Conservation (phyloP, 805 yeast species). For the Ogataea zsoltii region DNA sequence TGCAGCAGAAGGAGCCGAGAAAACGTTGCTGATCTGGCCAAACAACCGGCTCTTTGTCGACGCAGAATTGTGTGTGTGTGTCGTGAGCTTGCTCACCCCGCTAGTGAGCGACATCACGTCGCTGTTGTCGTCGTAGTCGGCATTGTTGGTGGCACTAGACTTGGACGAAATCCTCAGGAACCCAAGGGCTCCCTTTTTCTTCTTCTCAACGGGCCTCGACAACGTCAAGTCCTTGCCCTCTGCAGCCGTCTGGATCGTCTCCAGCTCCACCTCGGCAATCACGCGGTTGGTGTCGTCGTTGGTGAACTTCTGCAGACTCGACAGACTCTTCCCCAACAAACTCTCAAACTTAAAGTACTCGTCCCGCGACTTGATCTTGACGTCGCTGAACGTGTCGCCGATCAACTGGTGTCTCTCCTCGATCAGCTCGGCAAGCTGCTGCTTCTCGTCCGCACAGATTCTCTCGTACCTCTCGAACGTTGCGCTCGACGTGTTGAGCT, state of each 20-base stretch:
- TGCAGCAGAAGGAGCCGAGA: conserved; percentile 9
- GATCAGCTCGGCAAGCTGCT: conserved; percentile 44
- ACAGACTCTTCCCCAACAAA: conserved; percentile 51
- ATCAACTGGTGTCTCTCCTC: conserved; percentile 36
- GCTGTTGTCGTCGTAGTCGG: conserved; percentile 20
- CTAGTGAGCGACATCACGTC: conserved; percentile 31
- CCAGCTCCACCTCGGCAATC: conserved; percentile 81
- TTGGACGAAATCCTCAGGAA: conserved; percentile 24
- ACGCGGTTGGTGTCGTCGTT: conserved; percentile 74
- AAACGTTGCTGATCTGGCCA: conserved; percentile 24
- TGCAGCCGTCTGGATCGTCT: conserved; percentile 83
- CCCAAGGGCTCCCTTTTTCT: conserved; percentile 61
- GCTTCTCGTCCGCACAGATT: conserved; percentile 49
- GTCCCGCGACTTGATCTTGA: conserved; percentile 42
- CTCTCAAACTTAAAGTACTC: conserved; percentile 48
- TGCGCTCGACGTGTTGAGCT: conserved; percentile 43
- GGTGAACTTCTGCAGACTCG: conserved; percentile 61
- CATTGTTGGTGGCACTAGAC: conserved; percentile 7
- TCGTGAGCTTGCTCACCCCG: conserved; percentile 30
- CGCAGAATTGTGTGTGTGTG: conserved; percentile 20
- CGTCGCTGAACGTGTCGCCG: conserved; percentile 34
- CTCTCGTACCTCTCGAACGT: conserved; percentile 43
- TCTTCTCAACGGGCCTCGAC: conserved; percentile 48
- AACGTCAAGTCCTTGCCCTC: conserved; percentile 70
- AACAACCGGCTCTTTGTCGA: conserved; percentile 29